These are phyloP conservation scores for Candida odintsovae DNA, from an alignment of 805 yeast genomes.

Conservation along the genomic window DNA sequence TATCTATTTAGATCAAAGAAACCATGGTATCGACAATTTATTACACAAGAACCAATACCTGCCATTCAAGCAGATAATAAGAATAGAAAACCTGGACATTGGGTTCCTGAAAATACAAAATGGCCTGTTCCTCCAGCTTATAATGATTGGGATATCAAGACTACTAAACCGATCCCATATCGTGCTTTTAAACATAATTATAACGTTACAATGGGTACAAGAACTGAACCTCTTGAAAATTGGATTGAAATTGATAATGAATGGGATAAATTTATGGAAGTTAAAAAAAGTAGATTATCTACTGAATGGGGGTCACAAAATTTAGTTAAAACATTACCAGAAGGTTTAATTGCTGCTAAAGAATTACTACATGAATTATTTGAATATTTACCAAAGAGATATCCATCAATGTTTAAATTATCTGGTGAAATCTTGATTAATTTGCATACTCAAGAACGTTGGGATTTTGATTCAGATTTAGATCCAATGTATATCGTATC, in stretches of 20 bases:
- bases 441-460: slow-evolving; percentile 47
- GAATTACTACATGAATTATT: slow-evolving; percentile 51
- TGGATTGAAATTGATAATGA: slow-evolving; percentile 70
- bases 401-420: slow-evolving; percentile 44
- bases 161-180: slow-evolving; percentile 19
- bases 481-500: slow-evolving; percentile 60
- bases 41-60: slow-evolving; percentile 24
- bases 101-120: slow-evolving; percentile 48
- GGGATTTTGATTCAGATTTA: slow-evolving; percentile 29
- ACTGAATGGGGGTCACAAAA: slow-evolving; percentile 31
- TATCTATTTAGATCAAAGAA: neutral
- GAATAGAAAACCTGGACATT: slow-evolving; percentile 40
- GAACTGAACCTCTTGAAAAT: slow-evolving; percentile 51
- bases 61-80: slow-evolving; percentile 36
- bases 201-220: slow-evolving; percentile 63
- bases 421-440: slow-evolving; percentile 26
- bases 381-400: slow-evolving; percentile 48
- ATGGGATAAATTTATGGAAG: slow-evolving; percentile 50
- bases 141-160: slow-evolving; percentile 20
- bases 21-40: slow-evolving; percentile 3
- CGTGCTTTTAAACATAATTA: slow-evolving; percentile 59
- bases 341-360: slow-evolving; percentile 47
- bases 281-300: slow-evolving; percentile 46
- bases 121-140: slow-evolving; percentile 46
- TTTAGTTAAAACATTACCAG: slow-evolving; percentile 42